phyloP scores from a whole-genome alignment of 768 basidiomycete genomes.

The Boletellus emodensis region DNA sequence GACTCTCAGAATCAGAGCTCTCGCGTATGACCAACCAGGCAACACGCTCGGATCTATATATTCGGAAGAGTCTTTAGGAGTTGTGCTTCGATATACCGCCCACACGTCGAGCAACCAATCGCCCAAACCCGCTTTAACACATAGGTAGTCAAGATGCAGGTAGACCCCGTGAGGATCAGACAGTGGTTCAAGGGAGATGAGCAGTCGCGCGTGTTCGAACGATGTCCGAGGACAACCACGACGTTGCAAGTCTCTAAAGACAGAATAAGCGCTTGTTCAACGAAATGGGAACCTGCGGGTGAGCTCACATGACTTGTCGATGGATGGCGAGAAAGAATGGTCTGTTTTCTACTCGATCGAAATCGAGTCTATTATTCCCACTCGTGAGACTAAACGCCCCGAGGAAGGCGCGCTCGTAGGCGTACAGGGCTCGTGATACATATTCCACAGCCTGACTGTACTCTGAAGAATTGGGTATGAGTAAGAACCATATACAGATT shows the following conservation, averaged over 20 bases:
- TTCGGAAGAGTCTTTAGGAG: constrained; percentile 14
- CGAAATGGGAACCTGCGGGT: neutral
- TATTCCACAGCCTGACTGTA: constrained; percentile 81
- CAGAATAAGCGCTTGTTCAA: neutral
- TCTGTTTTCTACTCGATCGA: constrained; percentile 85
- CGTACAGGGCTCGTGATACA: constrained; percentile 89
- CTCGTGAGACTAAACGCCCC: constrained; percentile 82
- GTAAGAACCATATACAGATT: neutral
- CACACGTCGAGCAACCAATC: constrained; percentile 78
- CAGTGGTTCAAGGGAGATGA: constrained; percentile 81
- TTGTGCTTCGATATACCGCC: constrained; percentile 15
- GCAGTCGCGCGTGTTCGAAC: constrained; percentile 86
- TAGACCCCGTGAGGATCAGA: constrained; percentile 86
- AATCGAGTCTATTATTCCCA: constrained; percentile 82
- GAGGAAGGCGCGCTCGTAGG: constrained; percentile 87
- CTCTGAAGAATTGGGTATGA: constrained; percentile 43
- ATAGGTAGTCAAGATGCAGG: constrained; percentile 80
- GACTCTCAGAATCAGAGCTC: constrained; percentile 62
- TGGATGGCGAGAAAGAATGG: constrained; percentile 89
- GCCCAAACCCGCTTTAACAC: constrained; percentile 74
- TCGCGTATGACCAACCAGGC: constrained; percentile 75
- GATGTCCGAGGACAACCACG: constrained; percentile 86
- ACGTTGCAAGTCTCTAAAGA: constrained; percentile 71
- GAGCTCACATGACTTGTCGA: constrained; percentile 69
- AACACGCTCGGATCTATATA: constrained; percentile 54